A percentile compares a stretch with the other conserved stretches of the same genome.
phyloP scores from a whole-genome alignment of 257 asterid species.

The Solanum lignicaule region DNA sequence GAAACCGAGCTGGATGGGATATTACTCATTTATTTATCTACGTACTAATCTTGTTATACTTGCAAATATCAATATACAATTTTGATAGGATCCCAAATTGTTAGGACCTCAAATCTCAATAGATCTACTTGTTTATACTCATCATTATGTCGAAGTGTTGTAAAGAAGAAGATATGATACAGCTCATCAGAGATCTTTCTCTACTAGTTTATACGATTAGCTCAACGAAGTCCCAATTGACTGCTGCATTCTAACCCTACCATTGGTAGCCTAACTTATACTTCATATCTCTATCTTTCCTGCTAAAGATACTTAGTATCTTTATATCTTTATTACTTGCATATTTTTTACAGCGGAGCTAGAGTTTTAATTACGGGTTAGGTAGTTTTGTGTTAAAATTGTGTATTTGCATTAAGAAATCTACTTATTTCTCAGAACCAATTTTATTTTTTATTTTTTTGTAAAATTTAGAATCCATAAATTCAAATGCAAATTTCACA shows the following conservation, averaged over 20 bases:
- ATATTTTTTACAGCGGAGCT: background rate
- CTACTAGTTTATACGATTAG: background rate
- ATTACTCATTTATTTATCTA: background rate
- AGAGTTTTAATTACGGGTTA: no score
- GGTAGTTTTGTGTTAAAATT: no score
- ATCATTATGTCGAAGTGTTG: background rate
- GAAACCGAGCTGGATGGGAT: background rate
- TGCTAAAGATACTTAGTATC: background rate
- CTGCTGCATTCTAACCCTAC: background rate
- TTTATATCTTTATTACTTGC: background rate
- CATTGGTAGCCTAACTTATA: background rate
- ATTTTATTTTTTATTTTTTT: no score
- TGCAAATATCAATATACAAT: background rate
- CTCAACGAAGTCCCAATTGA: background rate
- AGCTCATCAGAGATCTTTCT: conserved; percentile 4
- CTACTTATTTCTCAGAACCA: no score
- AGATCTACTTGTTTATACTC: conserved; percentile 28
- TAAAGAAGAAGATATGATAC: background rate
- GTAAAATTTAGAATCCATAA: background rate
- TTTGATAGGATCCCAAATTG: background rate
- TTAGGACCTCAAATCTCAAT: conserved; percentile 34
- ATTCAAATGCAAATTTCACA: no score
- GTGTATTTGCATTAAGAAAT: no score
- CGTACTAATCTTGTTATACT: background rate
- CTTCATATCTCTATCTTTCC: background rate